Conservation (phyloP, 1,284 basidiomycete species). For the Taiwanofungus camphoratus region DNA sequence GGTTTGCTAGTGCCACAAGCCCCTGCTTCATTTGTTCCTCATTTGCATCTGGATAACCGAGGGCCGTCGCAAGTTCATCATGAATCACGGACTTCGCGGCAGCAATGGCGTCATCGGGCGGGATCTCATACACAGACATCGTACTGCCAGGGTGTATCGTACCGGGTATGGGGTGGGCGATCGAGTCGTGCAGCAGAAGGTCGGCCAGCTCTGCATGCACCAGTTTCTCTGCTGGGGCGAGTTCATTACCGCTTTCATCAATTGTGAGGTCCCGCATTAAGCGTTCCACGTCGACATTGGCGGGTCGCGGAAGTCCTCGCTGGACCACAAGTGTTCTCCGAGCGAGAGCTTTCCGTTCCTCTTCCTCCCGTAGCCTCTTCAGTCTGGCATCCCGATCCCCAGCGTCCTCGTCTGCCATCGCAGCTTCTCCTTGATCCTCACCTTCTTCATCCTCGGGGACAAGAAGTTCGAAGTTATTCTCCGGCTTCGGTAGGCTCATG, state of each 20-base stretch:
- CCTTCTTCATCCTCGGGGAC: conserved; percentile 83
- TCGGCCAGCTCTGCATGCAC: conserved; percentile 78
- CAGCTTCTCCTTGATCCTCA: conserved; percentile 38
- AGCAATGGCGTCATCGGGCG: conserved; percentile 75
- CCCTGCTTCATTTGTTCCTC: conserved; percentile 76
- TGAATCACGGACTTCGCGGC: conserved; percentile 73
- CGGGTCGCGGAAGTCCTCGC: conserved; percentile 80
- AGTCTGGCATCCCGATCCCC: conserved; percentile 86
- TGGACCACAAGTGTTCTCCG: conserved; percentile 82
- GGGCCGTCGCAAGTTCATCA: conserved; percentile 68
- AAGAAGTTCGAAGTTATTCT: conserved; percentile 97
- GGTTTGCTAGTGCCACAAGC: conserved; percentile 54
- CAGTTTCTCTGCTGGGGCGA: conserved; percentile 52
- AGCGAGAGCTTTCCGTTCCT: conserved; percentile 73
- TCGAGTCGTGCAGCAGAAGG: conserved; percentile 85
- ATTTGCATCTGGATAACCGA: conserved; percentile 84
- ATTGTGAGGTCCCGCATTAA: conserved; percentile 59
- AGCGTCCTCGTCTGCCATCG: conserved; percentile 76
- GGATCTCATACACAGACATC: conserved; percentile 67
- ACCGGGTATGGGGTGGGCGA: conserved; percentile 86
- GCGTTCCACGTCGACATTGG: conserved; percentile 68
- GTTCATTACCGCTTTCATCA: conserved; percentile 38
- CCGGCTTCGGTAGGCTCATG: conserved; percentile 81
- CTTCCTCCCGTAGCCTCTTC: conserved; percentile 66
- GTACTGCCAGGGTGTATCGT: conserved; percentile 77